Evolutionary conservation across 2,329 filamentous ascomycete species (phyloP), one percentile per base, ranked within the genome.

Genomic region (Uncinocarpus reesii): DNA sequence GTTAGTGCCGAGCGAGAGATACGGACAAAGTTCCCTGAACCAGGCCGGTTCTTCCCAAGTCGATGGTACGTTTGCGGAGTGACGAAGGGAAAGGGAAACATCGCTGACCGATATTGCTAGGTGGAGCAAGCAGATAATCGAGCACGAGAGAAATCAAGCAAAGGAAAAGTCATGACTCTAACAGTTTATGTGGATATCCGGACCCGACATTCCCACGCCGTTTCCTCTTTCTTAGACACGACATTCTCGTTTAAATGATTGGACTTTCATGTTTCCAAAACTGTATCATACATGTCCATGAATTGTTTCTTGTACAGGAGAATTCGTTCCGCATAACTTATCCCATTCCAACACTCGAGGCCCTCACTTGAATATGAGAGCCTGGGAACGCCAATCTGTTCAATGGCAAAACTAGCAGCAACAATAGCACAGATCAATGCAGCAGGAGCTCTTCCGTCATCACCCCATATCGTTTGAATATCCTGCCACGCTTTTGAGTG

Each of bases 331-430:
- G 60, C 62, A 58, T 69, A 69, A 61, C 61, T 61, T 63, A 60
- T 60, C 54, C 62, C 65, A 57, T 72, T 72, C 70, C 70, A 72
- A 54, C 60, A 55, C 52, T 70, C 67, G 43, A 58, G 58, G 32
- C 61, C 65, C 47, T 61, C 55, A 4, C 53, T 56, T 50, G 58
- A 47, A 35, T 49, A 53, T 42, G 62, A 60, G 18, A 68, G 58
- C 16, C 50, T 53, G 15, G 90, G 90, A 63, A 93, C 78, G 0
- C 92, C 90, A 45, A 94, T 81, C 65, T 98, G 92, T 67, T 98
- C 89, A 58, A 98, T 94, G 13, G 86, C 86, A 65, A 95, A 92
- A 59, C 88, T 89, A 6, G 92, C 90, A 1, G 87, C 83, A 4
- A 96, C 76, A 38, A 79, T 83, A 3, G 82, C 92, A 79, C 83